These are phyloP conservation scores for Tetracladium setigerum DNA, from an alignment of 495 filamentous ascomycete genomes.

Conservation along the genomic window DNA sequence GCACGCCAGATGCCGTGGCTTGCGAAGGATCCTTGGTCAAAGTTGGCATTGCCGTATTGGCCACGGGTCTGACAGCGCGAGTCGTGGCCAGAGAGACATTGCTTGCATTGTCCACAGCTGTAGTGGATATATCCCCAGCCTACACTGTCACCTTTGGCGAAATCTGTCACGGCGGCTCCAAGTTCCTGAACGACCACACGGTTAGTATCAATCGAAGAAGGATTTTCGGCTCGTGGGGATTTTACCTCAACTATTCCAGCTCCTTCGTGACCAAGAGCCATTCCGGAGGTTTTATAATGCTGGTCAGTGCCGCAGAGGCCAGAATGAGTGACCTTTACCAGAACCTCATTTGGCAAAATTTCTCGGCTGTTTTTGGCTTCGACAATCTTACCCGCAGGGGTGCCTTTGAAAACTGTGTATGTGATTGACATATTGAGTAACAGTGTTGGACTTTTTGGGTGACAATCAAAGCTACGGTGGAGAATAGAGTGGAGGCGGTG, in stretches of 20 bases:
- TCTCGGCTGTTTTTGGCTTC: slow-evolving; percentile 31
- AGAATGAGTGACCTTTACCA: slow-evolving; percentile 48
- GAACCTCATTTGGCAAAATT: slow-evolving; percentile 35
- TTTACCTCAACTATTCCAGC: slow-evolving; percentile 37
- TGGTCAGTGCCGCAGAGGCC: slow-evolving; percentile 52
- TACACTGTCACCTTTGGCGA: slow-evolving; percentile 46
- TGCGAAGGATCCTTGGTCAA: slow-evolving; percentile 48
- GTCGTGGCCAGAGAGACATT: slow-evolving; percentile 42
- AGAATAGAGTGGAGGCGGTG: too few species aligned
- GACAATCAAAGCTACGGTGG: too few species aligned
- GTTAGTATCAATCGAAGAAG: background rate
- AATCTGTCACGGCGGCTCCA: too few species aligned
- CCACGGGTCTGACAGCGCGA: too few species aligned
- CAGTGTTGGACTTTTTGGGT: too few species aligned
- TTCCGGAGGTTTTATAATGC: slow-evolving; percentile 30
- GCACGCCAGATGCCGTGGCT: slow-evolving; percentile 46
- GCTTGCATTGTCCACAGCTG: slow-evolving; percentile 42
- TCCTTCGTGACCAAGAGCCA: slow-evolving; percentile 51
- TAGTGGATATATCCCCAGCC: slow-evolving; percentile 43
- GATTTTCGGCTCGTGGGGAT: slow-evolving; percentile 21
- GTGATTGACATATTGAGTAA: background rate
- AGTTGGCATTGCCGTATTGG: slow-evolving; percentile 37
- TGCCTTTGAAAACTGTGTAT: slow-evolving; percentile 53
- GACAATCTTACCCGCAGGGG: slow-evolving; percentile 39
- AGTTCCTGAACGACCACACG: too few species aligned